Evolutionary conservation across 805 yeast genomes (phyloP).

Genomic region (Naumovozyma baii): DNA sequence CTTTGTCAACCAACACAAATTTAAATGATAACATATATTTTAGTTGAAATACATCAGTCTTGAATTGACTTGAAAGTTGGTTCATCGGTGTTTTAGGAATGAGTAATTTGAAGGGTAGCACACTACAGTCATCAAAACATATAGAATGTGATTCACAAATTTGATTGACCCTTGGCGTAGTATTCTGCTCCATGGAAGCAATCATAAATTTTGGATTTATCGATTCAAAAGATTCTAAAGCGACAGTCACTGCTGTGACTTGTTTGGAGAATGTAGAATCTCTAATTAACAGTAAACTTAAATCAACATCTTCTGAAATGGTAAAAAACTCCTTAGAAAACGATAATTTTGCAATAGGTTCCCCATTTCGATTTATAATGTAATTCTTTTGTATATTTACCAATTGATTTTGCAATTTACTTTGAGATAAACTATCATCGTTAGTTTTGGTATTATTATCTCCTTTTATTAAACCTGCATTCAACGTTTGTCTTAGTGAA

Average conservation of each 20-base stretch:
- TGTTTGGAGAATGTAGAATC: slow-evolving; percentile 21
- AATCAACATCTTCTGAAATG: slow-evolving; percentile 38
- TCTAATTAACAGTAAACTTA: slow-evolving; percentile 29
- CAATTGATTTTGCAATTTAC: slow-evolving; percentile 18
- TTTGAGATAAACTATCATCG: not conserved
- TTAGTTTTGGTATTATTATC: not conserved
- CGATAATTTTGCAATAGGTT: slow-evolving; percentile 32
- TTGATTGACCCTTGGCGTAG: slow-evolving; percentile 13
- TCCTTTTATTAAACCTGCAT: not conserved
- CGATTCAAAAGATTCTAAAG: slow-evolving; percentile 31
- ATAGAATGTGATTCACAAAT: slow-evolving; percentile 28
- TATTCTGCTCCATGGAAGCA: slow-evolving; percentile 6
- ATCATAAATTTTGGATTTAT: slow-evolving; percentile 26
- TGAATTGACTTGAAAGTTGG: slow-evolving; percentile 33
- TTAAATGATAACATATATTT: slow-evolving; percentile 33
- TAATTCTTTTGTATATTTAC: slow-evolving; percentile 28
- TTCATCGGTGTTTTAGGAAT: slow-evolving; percentile 29
- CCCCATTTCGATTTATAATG: slow-evolving; percentile 35
- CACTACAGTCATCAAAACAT: slow-evolving; percentile 21
- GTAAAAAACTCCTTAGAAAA: slow-evolving; percentile 36
- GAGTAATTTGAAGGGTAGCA: slow-evolving; percentile 24
- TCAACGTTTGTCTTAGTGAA: slow-evolving; percentile 6
- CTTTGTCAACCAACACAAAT: slow-evolving; percentile 27
- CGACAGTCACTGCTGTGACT: slow-evolving; percentile 32
- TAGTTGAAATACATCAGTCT: slow-evolving; percentile 32